Base-by-base conservation (phyloP, 2,329 filamentous ascomycete genomes). In the Pezizomycotina sp. region DNA sequence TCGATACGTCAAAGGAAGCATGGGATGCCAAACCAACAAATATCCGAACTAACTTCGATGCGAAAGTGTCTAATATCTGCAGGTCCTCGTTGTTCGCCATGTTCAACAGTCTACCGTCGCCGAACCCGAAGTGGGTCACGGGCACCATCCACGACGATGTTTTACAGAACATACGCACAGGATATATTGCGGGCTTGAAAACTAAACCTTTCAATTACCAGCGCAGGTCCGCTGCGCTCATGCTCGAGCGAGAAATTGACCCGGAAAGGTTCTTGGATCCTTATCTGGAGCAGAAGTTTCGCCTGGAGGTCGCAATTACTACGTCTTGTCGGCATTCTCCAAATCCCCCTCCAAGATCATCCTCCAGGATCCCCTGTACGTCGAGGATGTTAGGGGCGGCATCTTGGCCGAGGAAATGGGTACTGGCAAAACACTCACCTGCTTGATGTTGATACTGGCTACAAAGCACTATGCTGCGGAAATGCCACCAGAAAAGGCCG, bases 401-500 rank as follows among this genome's bases (percentile, higher is more conserved):
- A 77, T 86, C 9, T 59, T 83, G 9, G 77, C 78, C 0, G 80
- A 89, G 52, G 75, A 79, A 46, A 84, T 84, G 78, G 77, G 76
- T 4, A 60, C 62, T 29, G 84, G 86, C 0, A 95, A 93, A 60
- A 93, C 86, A 0, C 58, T 93, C 16, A 92, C 93, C 7, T 86
- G 78, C 46, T 59, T 95, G 12, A 65, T 76, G 5, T 59, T 82
- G 2, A 73, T 93, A 24, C 61, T 91, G 16, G 74, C 81, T 2
- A 92, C 81, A 0, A 72, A 69, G 48, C 63, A 73, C 20, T 68
- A 84, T 43, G 67, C 73, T 7, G 69, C 80, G 4, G 58, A 63
- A 12, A 67, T 77, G 3, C 76, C 84, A 2, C 64, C 4, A 18
- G 13, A 6, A 9, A 19, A 16, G 10, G 9, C 3, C 7, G 28